Evolutionary conservation across 352 stramenopile genomes (phyloP).

Genomic region (Phytophthora palmivora): DNA sequence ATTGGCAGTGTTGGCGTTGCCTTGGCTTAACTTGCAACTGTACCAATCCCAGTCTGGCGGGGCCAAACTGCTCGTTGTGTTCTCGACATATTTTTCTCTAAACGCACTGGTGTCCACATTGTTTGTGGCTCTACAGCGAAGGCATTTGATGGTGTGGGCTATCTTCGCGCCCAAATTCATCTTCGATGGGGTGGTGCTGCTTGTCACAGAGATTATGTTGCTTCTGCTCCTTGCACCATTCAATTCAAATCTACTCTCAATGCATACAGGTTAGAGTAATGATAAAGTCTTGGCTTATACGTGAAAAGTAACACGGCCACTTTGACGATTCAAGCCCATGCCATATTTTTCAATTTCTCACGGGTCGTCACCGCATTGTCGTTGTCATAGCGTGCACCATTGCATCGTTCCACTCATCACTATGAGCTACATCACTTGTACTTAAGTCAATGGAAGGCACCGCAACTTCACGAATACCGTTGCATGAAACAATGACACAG

Average conservation of each 20-base stretch:
- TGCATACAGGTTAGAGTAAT: conserved; percentile 26
- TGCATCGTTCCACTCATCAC: conserved; percentile 52
- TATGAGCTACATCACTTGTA: conserved; percentile 38
- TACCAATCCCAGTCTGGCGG: neutral
- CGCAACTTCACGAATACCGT: conserved; percentile 63
- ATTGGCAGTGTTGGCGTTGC: conserved; percentile 49
- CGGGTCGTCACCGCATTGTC: conserved; percentile 9
- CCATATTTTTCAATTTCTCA: neutral
- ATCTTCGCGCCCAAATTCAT: conserved; percentile 94
- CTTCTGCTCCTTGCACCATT: conserved; percentile 47
- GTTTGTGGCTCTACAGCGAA: conserved; percentile 86
- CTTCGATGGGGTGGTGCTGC: conserved; percentile 76
- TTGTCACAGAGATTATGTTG: conserved; percentile 58
- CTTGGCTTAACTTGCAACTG: conserved; percentile 33
- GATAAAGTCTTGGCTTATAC: neutral
- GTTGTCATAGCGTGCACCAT: conserved; percentile 57
- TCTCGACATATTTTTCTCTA: conserved; percentile 61
- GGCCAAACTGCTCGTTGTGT: conserved; percentile 21
- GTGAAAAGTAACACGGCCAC: too few relatives aligned
- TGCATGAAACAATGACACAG: conserved; percentile 57
- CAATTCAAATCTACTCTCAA: conserved; percentile 5
- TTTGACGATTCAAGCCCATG: neutral
- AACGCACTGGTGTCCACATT: conserved; percentile 75
- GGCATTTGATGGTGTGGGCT: conserved; percentile 94
- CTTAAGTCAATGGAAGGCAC: conserved; percentile 12